A percentile compares a stretch with the other conserved stretches of the same genome.
Conservation (phyloP, 2,329 filamentous ascomycete species). For the Diaporthe sp. region DNA sequence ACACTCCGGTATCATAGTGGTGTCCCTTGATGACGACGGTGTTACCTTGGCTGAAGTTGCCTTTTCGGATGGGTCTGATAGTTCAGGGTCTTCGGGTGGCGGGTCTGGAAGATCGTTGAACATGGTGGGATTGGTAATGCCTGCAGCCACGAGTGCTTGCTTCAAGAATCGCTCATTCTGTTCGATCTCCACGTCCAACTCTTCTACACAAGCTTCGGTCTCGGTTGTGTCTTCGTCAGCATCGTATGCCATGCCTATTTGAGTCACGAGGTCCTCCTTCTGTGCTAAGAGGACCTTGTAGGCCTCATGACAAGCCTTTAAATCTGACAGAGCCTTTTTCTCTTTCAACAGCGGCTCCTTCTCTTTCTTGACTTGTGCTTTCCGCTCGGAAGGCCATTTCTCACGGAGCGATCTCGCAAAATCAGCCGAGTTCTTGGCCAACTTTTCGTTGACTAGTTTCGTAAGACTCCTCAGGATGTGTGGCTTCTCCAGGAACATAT, state of each 20-base stretch:
- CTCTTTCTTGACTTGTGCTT: conserved; percentile 61
- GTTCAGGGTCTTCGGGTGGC: conserved; percentile 44
- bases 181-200: conserved; percentile 59
- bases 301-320: conserved; percentile 56
- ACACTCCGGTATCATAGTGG: conserved; percentile 47
- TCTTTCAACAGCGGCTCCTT: conserved; percentile 62
- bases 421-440: conserved; percentile 61
- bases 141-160: conserved; percentile 56
- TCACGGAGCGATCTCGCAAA: conserved; percentile 62
- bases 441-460: conserved; percentile 54
- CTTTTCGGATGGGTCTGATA: conserved; percentile 53
- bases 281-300: conserved; percentile 58
- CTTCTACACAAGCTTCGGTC: conserved; percentile 63
- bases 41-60: conserved; percentile 53
- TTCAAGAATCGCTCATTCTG: conserved; percentile 58
- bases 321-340: conserved; percentile 56
- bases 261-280: conserved; percentile 59
- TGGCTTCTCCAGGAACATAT: conserved; percentile 51
- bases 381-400: conserved; percentile 58
- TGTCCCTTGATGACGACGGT: conserved; percentile 49
- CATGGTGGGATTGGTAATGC: conserved; percentile 55
- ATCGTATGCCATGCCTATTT: conserved; percentile 63
- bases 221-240: conserved; percentile 64
- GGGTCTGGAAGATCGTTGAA: conserved; percentile 51
- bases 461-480: conserved; percentile 51